Conservation (phyloP, 83 land plant genomes). For the Thuja plicata region DNA sequence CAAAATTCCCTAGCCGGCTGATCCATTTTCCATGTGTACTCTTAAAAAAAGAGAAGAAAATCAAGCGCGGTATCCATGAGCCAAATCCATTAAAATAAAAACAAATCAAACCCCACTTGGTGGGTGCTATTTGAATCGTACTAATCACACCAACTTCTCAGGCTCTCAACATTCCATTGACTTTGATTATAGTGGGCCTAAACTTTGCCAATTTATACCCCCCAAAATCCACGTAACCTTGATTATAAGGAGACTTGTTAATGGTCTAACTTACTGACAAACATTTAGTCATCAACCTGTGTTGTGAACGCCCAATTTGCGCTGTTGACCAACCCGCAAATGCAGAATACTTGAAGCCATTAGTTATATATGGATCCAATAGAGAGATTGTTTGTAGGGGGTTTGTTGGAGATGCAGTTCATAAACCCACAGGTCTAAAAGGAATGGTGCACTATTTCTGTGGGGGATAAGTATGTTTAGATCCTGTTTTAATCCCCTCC, state of each 20-base stretch:
- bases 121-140: not conserved
- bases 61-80: not conserved
- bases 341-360: not conserved
- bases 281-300: not conserved
- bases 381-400: not conserved
- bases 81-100: not conserved
- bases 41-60: not conserved
- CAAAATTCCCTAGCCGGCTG: not conserved
- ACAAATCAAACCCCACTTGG: not conserved
- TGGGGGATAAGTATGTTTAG: not conserved
- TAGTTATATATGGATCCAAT: no score
- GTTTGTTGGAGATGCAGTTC: not conserved
- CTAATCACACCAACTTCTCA: not conserved
- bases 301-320: not conserved
- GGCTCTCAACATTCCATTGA: not conserved
- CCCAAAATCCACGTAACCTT: not conserved
- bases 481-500: not conserved
- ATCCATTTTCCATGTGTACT: not conserved
- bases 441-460: not conserved
- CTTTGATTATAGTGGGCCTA: not conserved
- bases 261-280: not conserved
- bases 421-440: not conserved
- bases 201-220: not conserved
- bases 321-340: not conserved
- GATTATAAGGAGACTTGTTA: not conserved